Percentiles rank a stretch among this genome's conserved stretches.
Conservation (phyloP, 192 early-diverging fungal species). For the Geranomyces variabilis region DNA sequence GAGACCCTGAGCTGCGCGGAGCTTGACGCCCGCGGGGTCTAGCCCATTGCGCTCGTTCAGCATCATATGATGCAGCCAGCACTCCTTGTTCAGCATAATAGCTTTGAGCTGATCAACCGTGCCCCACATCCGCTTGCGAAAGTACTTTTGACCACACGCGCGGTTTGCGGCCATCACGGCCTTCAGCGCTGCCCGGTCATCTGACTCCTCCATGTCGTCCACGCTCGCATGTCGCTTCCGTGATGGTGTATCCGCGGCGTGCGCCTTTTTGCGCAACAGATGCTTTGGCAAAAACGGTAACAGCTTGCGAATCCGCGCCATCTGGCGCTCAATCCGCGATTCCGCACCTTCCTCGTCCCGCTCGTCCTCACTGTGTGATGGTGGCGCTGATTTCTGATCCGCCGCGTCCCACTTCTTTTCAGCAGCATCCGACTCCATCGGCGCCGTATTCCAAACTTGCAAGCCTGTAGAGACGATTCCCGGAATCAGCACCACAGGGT, state of each 20-base stretch:
- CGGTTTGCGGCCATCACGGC: slow-evolving; percentile 14
- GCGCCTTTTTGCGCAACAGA: not conserved
- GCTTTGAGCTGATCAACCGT: slow-evolving; percentile 79
- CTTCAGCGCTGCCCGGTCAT: slow-evolving; percentile 1
- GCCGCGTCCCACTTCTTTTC: too few relatives aligned
- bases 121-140: slow-evolving; percentile 87
- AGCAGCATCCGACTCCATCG: not conserved
- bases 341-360: not conserved
- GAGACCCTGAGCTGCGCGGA: slow-evolving; percentile 81
- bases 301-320: not conserved
- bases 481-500: slow-evolving; percentile 80
- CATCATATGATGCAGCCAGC: slow-evolving; percentile 83
- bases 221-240: not conserved
- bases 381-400: too few relatives aligned
- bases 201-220: not conserved
- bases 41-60: slow-evolving; percentile 81
- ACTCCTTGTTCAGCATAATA: slow-evolving; percentile 81
- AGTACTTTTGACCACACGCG: slow-evolving; percentile 79
- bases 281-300: not conserved
- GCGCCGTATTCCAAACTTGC: slow-evolving; percentile 76
- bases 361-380: not conserved
- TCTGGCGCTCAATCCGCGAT: not conserved
- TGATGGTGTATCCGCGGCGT: not conserved
- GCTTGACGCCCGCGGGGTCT: slow-evolving; percentile 79
- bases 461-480: slow-evolving; percentile 87